phyloP scores from a whole-genome alignment of 345 rosid genomes.

The Melastoma malabathricum region DNA sequence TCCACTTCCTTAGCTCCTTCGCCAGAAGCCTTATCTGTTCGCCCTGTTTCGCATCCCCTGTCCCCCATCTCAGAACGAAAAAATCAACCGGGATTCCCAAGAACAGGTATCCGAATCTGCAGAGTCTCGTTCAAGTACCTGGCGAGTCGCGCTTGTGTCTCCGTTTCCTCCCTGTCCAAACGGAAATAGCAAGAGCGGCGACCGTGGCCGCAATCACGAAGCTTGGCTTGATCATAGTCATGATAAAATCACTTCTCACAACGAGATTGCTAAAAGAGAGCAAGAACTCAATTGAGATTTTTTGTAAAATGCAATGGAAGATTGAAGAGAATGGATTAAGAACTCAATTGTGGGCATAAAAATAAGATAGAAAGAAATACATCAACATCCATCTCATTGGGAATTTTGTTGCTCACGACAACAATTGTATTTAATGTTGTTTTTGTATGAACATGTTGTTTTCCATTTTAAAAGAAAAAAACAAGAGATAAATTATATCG shows the following conservation, averaged over 20 bases:
- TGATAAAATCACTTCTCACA: too few relatives aligned
- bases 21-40: slow-evolving; percentile 2
- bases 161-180: slow-evolving; percentile 3
- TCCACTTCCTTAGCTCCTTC: slow-evolving; percentile 12
- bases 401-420: slow-evolving; percentile 1
- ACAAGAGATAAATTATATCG: too few relatives aligned
- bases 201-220: slow-evolving; percentile 15
- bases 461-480: too few relatives aligned
- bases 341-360: too few relatives aligned
- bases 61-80: neutral
- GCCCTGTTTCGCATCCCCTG: slow-evolving; percentile 23
- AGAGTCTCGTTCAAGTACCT: neutral
- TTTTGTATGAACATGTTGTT: neutral
- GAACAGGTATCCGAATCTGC: neutral
- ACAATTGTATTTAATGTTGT: neutral
- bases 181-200: slow-evolving; percentile 17
- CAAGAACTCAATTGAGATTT: too few relatives aligned
- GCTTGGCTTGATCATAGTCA: slow-evolving; percentile 20
- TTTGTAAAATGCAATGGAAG: too few relatives aligned
- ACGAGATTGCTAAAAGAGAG: too few relatives aligned
- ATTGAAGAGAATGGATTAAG: too few relatives aligned
- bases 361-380: too few relatives aligned
- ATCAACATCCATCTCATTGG: too few relatives aligned
- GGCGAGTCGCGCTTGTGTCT: slow-evolving; percentile 1
- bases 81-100: too few relatives aligned